Base-by-base conservation (phyloP, 2,329 filamentous ascomycete genomes). In the Colletotrichum simmondsii region DNA sequence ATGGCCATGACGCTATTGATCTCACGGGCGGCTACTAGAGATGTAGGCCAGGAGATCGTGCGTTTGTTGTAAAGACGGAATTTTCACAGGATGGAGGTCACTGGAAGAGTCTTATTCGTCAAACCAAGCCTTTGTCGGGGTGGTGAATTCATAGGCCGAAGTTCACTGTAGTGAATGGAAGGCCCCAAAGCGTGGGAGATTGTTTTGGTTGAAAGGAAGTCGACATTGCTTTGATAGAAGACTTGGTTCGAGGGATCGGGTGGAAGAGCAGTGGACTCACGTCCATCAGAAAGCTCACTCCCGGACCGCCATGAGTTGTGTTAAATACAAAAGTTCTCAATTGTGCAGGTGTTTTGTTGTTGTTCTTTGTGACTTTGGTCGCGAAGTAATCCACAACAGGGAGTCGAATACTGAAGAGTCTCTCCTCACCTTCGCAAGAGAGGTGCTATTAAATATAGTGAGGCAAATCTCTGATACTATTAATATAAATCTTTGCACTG, bases 11-110 rank as follows among this genome's bases (percentile, higher is more conserved):
- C 22, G 54, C 35, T 8, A 72, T 76, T 19, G 75, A 75, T 53
- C 69, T 76, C 5, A 76, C 75, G 0, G 58, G 65, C 22, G 56
- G 73, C 61, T 53, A 66, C 28, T 71, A 70, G 57, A 54, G 16
- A 56, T 42, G 22, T 53, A 54, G 30, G 30, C 49, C 14, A 30
- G n/a, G 28, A 64, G n/a, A 54, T 24, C 16, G 30, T 28, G 22
- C n/a, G 46, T 16, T 26, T 10, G n/a, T 22, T 11, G 16, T 54
- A n/a, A 14, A 42, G 30, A 26, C 19, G 12, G 22, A 54, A 64
- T 3, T 22, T 24, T 8, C 35, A 16, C n/a, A 37, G 16, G 6
- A 58, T n/a, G 42, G 14, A 14, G 14, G 19, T 19, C 22, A 35
- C 3, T 19, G n/a, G 28, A 46, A 54, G 58, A 30, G 46, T 32